Conservation (phyloP, 176 grass and related monocot genomes). For the Carex myosuroides region DNA sequence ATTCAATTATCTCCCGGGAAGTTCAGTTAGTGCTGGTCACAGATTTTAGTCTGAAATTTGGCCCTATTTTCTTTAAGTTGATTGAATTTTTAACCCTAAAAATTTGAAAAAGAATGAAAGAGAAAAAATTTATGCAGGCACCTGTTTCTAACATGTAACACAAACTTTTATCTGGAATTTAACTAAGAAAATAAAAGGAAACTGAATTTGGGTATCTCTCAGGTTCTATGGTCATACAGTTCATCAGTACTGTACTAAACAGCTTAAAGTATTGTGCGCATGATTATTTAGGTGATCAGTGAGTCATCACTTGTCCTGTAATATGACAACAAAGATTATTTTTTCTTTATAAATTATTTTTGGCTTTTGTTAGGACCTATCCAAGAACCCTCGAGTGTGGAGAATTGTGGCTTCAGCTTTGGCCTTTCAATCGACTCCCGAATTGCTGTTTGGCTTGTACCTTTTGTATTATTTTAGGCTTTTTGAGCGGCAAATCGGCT, state of each 20-base stretch:
- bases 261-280: background rate
- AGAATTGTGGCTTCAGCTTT: slow-evolving; percentile 13
- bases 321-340: background rate
- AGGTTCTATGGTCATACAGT: background rate
- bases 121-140: background rate
- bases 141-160: too few relatives aligned
- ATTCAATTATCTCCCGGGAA: background rate
- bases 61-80: background rate
- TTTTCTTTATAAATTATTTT: background rate
- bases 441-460: slow-evolving; percentile 10
- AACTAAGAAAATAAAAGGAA: background rate
- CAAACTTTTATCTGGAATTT: background rate
- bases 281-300: background rate
- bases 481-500: slow-evolving; percentile 23
- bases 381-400: slow-evolving; percentile 12
- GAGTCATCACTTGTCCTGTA: background rate
- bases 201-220: background rate
- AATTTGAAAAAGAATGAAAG: background rate
- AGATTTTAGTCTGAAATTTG: background rate
- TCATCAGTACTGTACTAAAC: background rate
- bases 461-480: slow-evolving; percentile 23
- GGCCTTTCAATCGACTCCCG: slow-evolving; percentile 15
- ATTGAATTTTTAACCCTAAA: background rate
- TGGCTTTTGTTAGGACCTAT: slow-evolving; percentile 15
- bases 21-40: background rate